phyloP scores from a whole-genome alignment of 2,329 filamentous ascomycete genomes.

The Emmonsia crescens region DNA sequence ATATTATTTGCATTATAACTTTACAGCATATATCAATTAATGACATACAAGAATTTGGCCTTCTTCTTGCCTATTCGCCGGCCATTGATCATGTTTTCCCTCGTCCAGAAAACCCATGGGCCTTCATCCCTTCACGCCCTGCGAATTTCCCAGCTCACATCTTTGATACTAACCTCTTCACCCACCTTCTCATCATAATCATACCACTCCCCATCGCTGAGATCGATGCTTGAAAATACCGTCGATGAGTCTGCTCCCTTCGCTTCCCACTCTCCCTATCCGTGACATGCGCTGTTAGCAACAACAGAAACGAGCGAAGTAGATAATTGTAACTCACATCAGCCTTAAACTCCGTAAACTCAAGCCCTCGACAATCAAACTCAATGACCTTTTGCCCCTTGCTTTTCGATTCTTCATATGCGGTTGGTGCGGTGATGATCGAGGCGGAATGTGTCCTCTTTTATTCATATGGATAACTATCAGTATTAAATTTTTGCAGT shows the following conservation, averaged over 20 bases:
- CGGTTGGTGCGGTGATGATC: conserved; percentile 61
- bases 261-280: conserved; percentile 77
- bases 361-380: conserved; percentile 86
- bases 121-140: conserved; percentile 43
- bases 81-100: not conserved
- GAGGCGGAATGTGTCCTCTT: conserved; percentile 54
- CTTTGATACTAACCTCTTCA: conserved; percentile 87
- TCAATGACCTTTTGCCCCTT: conserved; percentile 72
- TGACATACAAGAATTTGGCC: not conserved
- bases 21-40: not conserved
- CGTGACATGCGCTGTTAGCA: not conserved
- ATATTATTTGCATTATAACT: not conserved
- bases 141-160: conserved; percentile 75
- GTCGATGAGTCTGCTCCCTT: conserved; percentile 70
- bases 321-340: conserved; percentile 50
- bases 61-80: not conserved
- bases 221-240: conserved; percentile 70
- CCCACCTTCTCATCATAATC: conserved; percentile 92
- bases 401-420: conserved; percentile 47
- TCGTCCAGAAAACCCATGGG: not conserved
- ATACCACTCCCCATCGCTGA: conserved; percentile 90
- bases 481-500: not conserved
- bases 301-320: not conserved
- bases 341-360: conserved; percentile 81
- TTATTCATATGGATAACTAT: not conserved